Evolutionary conservation across 768 basidiomycete genomes (phyloP).

Genomic region (Ramaria sp.): DNA sequence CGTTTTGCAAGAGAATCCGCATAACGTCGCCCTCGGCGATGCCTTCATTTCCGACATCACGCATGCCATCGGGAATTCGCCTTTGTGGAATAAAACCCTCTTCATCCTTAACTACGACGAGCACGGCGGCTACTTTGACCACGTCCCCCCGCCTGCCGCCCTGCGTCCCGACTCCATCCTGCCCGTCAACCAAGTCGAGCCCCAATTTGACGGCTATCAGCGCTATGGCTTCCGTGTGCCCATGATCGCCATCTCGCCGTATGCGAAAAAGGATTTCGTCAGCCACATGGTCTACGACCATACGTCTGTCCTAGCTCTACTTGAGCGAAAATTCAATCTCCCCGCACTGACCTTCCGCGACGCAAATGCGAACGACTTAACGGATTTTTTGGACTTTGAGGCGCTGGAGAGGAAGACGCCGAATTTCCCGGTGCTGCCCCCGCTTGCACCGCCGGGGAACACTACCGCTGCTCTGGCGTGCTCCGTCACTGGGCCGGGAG

Average conservation of each 20-base stretch:
- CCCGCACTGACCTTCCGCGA: too few relatives aligned
- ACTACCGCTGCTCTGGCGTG: too few relatives aligned
- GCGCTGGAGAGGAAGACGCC: too few relatives aligned
- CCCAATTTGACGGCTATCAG: conserved; percentile 19
- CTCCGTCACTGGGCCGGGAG: too few relatives aligned
- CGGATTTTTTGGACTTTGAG: too few relatives aligned
- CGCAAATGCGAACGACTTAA: too few relatives aligned
- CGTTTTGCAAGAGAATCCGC: conserved; percentile 19
- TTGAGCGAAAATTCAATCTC: conserved; percentile 13
- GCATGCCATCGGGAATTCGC: conserved; percentile 21
- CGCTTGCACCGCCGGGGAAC: too few relatives aligned
- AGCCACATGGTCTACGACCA: conserved; percentile 14
- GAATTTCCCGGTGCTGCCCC: too few relatives aligned
- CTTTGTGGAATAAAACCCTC: conserved; percentile 22
- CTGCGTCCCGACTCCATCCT: conserved; percentile 18
- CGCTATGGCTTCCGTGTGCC: conserved; percentile 23
- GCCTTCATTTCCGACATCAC: conserved; percentile 22
- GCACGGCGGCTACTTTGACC: conserved; percentile 24
- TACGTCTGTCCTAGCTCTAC: conserved; percentile 36
- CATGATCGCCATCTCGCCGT: conserved; percentile 18
- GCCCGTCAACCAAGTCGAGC: conserved; percentile 18
- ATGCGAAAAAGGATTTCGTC: conserved; percentile 14
- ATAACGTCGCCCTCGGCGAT: conserved; percentile 19
- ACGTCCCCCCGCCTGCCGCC: conserved; percentile 22
- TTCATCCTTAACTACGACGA: conserved; percentile 25